Evolutionary conservation across 352 stramenopile species (phyloP), one percentile per base, ranked within the genome.

Genomic region (Pythium dissotocum): DNA sequence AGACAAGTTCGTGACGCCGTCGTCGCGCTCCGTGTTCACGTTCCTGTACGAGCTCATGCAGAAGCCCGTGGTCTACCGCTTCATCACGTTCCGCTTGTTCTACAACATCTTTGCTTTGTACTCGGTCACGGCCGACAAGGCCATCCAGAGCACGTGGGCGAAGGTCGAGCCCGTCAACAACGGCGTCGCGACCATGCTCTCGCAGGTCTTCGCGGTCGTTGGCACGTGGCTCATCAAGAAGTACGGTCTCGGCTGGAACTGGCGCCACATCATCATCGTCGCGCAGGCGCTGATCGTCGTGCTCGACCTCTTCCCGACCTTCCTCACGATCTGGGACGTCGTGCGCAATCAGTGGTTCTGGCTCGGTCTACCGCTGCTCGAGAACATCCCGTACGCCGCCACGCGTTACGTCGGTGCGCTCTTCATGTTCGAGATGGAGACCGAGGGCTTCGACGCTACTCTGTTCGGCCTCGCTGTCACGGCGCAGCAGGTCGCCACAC

Each of bases 161-260:
- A 75, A 76, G 0, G 84, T 90, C 36, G 77, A 80, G 40, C 82
- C 82, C 9, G 49, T 92, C 24, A 92, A 90, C 69, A 71, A 83
- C 42, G 71, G 67, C 12, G 76, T 90, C 49, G 74, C 78, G 5
- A 68, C 71, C 32, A 85, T 90, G 59, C 65, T 87, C 30, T 72
- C 72, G 10, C 76, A 63, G 2, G 4, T 87, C 4, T 59, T 89
- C 21, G 79, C 76, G 2, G 69, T 83, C 24, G n/a, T 77, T 2
- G 73, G 70, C 32, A 72, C 83, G 10, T 84, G 53, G 54, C 61
- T 78, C n/a, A 67, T 89, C 2, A 76, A 77, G 55, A 70, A 66
- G 18, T 87, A 71, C 42, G 80, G 80, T 1, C 70, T 90, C 26
- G 69, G 77, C 44, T 90, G 82, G 82, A 87, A 72, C 68, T 91